These are phyloP conservation scores for Scortechinia acanthostroma DNA, from an alignment of 2,329 filamentous ascomycete species.

Conservation along the genomic window DNA sequence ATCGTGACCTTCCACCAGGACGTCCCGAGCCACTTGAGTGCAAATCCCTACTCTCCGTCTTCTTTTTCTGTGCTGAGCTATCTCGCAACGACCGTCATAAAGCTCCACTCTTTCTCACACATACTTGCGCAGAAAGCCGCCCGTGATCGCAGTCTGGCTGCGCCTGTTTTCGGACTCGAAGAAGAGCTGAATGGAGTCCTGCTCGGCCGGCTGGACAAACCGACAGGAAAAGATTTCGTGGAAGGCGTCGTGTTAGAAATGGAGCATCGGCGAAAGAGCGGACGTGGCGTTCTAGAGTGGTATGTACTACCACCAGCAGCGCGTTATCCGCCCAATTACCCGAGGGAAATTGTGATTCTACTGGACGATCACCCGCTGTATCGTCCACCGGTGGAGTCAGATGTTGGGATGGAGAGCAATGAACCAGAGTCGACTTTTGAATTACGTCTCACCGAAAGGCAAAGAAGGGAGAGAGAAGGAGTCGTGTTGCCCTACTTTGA, in stretches of 20 bases:
- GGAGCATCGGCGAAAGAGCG: constrained; percentile 79
- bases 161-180: constrained; percentile 68
- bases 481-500: constrained; percentile 95
- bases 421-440: constrained; percentile 74
- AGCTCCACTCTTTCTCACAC: neutral
- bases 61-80: neutral
- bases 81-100: neutral
- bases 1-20: neutral
- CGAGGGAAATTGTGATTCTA: constrained; percentile 39
- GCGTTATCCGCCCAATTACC: constrained; percentile 17
- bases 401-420: constrained; percentile 21
- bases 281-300: constrained; percentile 66
- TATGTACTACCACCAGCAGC: constrained; percentile 32
- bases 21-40: neutral
- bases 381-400: constrained; percentile 28
- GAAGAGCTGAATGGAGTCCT: constrained; percentile 12
- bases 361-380: constrained; percentile 49
- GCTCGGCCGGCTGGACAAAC: constrained; percentile 10
- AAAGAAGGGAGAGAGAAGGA: constrained; percentile 76
- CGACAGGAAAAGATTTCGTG: neutral
- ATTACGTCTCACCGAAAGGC: constrained; percentile 81
- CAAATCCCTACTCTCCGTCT: neutral
- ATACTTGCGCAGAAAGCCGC: constrained; percentile 1
- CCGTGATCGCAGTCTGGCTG: constrained; percentile 8
- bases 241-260: constrained; percentile 69